Evolutionary conservation across 768 basidiomycete species (phyloP), one percentile per base, ranked within the genome.

Genomic region (Paxillus involutus): DNA sequence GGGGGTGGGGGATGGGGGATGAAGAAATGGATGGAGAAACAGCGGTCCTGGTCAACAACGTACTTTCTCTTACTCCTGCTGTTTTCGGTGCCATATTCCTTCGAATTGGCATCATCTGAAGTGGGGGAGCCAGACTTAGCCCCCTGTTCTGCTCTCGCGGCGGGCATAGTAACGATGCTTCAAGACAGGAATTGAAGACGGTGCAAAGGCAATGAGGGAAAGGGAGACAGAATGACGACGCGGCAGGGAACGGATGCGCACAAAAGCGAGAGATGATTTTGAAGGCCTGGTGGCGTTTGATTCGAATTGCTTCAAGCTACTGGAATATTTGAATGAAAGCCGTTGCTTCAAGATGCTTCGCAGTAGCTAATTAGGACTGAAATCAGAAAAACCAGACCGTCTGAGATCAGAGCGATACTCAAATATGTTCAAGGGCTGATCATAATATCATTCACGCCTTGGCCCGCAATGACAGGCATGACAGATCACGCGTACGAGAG

Each of bases 11-110:
- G 59, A 33, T 19, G 29, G 33, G 30, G 16, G 42, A 41, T 36
- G 41, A 55, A 55, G 52, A 26, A 6, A 70, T 65, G 62, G 39
- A 65, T 81, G 84, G 83, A 75, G 76, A 82, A 85, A 80, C 60
- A 52, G 82, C 83, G 61, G 64, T 32, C 79, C 77, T 66, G 71
- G 77, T 75, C 67, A 55, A 50, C 17, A 55, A 82, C 87, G 72
- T 74, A 89, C 87, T 89, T 89, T 83, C 86, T 80, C 78, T 88
- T 89, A 75, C 77, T 80, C 76, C 84, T 88, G 76, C 78, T 82
- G 73, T 80, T 85, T 79, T 86, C 84, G 80, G 82, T 68, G 69
- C 72, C 64, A 61, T 37, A 33, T 70, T 82, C 80, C 75, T 80
- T 81, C 68, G 72, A 68, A 68, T 73, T 71, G 62, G 75, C 73